Evolutionary conservation across 2,329 filamentous ascomycete species (phyloP).

Genomic region (Septoria petroselini): DNA sequence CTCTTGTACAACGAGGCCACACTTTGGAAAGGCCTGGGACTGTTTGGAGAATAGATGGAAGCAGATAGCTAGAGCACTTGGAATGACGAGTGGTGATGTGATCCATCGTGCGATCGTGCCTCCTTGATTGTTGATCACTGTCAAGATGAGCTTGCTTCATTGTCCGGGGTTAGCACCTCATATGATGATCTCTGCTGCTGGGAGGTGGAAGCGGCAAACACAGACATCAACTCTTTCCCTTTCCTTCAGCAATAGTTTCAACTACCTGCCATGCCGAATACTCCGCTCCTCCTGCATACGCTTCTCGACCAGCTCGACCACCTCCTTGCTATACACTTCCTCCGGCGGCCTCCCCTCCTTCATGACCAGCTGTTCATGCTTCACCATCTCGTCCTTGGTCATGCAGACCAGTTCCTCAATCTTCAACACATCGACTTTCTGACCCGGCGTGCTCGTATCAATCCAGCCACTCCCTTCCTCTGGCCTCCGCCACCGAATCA

Average conservation of each 20-base stretch:
- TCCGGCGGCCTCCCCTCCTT: constrained; percentile 64
- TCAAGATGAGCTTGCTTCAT: too few species aligned
- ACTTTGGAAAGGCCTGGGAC: too few species aligned
- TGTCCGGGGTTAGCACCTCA: too few species aligned
- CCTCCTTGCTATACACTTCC: constrained; percentile 69
- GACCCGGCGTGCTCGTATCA: constrained; percentile 65
- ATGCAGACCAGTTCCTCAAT: constrained; percentile 77
- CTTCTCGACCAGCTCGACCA: constrained; percentile 64
- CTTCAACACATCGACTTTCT: constrained; percentile 69
- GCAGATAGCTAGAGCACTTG: too few species aligned
- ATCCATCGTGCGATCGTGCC: too few species aligned
- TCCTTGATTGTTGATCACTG: too few species aligned
- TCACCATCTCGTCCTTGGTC: constrained; percentile 83
- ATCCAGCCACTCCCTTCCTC: constrained; percentile 58
- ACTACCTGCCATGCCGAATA: constrained; percentile 8
- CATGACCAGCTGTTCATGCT: constrained; percentile 77
- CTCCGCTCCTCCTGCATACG: constrained; percentile 62
- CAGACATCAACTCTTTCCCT: not conserved
- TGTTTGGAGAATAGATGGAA: too few species aligned
- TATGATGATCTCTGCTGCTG: not conserved
- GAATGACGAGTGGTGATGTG: too few species aligned
- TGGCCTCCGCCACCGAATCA: constrained; percentile 78
- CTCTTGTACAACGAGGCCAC: too few species aligned
- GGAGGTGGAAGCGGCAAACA: not conserved
- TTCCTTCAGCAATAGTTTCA: not conserved